Evolutionary conservation across 331 rosid species (phyloP), one percentile per base, ranked within the genome.

Genomic region (Quercus tomentella): DNA sequence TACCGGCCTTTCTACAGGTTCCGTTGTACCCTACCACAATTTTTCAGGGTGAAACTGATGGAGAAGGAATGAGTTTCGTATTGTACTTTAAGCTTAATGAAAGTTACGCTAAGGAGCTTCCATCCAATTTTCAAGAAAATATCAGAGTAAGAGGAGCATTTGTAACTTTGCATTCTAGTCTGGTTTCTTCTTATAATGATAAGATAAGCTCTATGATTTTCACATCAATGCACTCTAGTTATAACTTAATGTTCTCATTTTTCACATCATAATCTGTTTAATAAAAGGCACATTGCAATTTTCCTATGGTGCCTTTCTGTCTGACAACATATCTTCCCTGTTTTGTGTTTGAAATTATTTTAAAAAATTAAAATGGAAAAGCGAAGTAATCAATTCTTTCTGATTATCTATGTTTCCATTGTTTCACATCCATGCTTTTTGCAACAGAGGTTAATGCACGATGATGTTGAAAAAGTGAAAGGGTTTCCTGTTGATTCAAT

Each of bases 1-100:
- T 37, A 43, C 67, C 52, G 51, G 55, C 65, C 54, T 60, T 73
- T 79, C 78, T 76, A 22, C 85, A 96, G 99, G 82, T 96, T 73
- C 99, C 99, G 1, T 81, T 96, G 85, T 96, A 96, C 81, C 91
- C 98, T 2, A 75, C 97, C n/a, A 67, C 94, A 41, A 77, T 96
- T 75, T 96, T 96, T 80, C 98, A 95, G 88, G 98, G 94, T 6
- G 99, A 93, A 85, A 89, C 89, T 1, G 97, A 96, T 79, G 99
- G 99, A n/a, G 94, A 96, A 87, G 99, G 99, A 86, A 84, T 91
- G 92, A 91, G 90, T 85, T 80, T 90, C 60, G 94, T 96, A 43
- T 88, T 96, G 90, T 96, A 96, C 90, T 96, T 93, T 52, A 93
- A 91, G 87, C 97, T 96, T 81, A 87, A 91, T 22, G 98, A 96